These are phyloP conservation scores for Plasmodium vinckei DNA, from an alignment of 169 alveolate genomes.

Conservation along the genomic window DNA sequence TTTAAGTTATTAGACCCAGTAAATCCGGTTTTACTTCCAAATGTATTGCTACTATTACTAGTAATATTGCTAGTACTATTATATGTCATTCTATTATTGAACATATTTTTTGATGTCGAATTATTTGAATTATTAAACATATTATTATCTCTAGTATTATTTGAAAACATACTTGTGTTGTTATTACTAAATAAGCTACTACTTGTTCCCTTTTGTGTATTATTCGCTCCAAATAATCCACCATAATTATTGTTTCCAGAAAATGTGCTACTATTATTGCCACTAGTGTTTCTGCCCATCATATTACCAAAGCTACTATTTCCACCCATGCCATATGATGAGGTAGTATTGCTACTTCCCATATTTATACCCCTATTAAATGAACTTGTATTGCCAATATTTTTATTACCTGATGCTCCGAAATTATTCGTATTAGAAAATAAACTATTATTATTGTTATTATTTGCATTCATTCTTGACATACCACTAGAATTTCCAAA, in stretches of 20 bases:
- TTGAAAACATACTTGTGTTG: slow-evolving; percentile 6
- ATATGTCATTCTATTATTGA: background rate
- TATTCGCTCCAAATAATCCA: background rate
- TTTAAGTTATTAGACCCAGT: slow-evolving; percentile 8
- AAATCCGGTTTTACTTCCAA: background rate
- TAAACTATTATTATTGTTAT: background rate
- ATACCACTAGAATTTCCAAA: background rate
- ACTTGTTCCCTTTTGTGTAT: background rate
- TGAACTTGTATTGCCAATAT: background rate
- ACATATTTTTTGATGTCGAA: slow-evolving; percentile 4
- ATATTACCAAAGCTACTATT: slow-evolving; percentile 9
- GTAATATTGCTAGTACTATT: slow-evolving; percentile 2
- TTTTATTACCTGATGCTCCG: slow-evolving; percentile 9
- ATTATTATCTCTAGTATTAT: background rate
- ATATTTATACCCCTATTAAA: background rate
- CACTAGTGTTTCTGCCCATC: background rate
- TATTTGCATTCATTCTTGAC: slow-evolving; percentile 6
- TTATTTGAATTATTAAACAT: slow-evolving; percentile 7
- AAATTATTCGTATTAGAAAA: slow-evolving; percentile 2
- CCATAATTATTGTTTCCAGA: too few relatives aligned
- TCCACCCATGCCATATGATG: background rate
- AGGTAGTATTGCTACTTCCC: background rate
- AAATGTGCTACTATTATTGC: background rate
- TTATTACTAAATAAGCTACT: slow-evolving; percentile 7
- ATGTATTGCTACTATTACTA: background rate